phyloP scores from a whole-genome alignment of 164 flowering plant genomes.

The Pachysandra terminalis region DNA sequence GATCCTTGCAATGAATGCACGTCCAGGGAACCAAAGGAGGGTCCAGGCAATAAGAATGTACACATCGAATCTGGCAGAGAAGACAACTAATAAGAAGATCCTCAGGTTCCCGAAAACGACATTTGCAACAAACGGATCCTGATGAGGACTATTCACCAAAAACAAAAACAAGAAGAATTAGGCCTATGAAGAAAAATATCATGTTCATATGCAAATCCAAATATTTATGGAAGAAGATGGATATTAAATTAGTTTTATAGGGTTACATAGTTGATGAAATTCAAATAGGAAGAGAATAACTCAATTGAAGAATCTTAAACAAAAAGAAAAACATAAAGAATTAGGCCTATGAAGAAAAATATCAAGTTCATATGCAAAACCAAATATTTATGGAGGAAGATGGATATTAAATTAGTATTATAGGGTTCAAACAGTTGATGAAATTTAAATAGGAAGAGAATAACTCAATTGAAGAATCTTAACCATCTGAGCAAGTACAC shows the following conservation, averaged over 20 bases:
- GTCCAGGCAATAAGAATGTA: too few relatives aligned
- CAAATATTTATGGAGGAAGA: background rate
- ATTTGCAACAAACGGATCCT: conserved; percentile 44
- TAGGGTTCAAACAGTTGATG: too few relatives aligned
- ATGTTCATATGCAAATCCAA: too few relatives aligned
- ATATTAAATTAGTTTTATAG: too few relatives aligned
- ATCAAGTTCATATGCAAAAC: too few relatives aligned
- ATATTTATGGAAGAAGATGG: background rate
- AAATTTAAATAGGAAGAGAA: too few relatives aligned
- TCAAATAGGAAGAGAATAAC: too few relatives aligned
- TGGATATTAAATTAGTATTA: too few relatives aligned
- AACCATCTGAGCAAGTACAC: too few relatives aligned
- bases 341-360: background rate
- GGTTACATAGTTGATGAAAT: too few relatives aligned
- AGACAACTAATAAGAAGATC: conserved; percentile 67
- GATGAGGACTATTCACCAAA: conserved; percentile 25
- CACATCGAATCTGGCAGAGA: conserved; percentile 47
- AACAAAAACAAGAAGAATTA: conserved; percentile 3
- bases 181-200: background rate
- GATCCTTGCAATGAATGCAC: conserved; percentile 68
- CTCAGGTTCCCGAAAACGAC: conserved; percentile 65
- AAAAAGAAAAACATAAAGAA: conserved; percentile 2
- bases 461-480: too few relatives aligned
- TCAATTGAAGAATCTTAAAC: conserved; percentile 22
- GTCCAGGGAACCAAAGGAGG: conserved; percentile 76